phyloP scores from a whole-genome alignment of 106 monocot genomes.

The Dioscorea zingiberensis region DNA sequence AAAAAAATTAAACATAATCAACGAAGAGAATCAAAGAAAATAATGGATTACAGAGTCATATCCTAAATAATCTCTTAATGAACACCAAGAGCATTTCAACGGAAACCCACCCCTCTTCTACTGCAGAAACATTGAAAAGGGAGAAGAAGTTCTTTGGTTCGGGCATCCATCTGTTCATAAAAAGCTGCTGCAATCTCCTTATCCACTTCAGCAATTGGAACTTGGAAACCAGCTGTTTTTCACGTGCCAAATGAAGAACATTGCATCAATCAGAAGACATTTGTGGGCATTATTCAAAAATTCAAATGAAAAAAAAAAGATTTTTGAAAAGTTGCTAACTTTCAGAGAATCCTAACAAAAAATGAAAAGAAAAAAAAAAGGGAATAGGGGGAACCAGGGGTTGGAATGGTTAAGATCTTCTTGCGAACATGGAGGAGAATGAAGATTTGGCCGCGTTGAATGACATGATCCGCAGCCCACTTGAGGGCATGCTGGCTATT shows the following conservation, averaged over 20 bases:
- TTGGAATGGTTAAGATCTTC: constrained; percentile 29
- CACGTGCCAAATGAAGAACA: background rate
- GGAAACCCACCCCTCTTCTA: constrained; percentile 39
- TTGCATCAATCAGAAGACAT: background rate
- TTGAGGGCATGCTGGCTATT: constrained; percentile 72
- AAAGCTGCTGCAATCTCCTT: constrained; percentile 35
- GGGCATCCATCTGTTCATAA: constrained; percentile 32
- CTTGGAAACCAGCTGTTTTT: constrained; percentile 28
- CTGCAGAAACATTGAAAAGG: constrained; percentile 78
- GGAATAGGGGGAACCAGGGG: constrained; percentile 11
- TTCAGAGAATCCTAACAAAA: background rate
- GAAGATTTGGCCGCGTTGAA: constrained; percentile 34
- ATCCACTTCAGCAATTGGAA: constrained; percentile 34
- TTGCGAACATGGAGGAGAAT: constrained; percentile 51
- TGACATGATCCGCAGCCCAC: constrained; percentile 61
- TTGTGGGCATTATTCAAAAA: background rate
- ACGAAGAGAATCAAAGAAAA: background rate
- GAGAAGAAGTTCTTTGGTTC: constrained; percentile 55
- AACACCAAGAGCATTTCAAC: background rate
- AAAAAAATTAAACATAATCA: background rate
- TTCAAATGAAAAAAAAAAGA: background rate
- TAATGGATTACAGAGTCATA: background rate
- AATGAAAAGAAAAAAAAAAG: background rate
- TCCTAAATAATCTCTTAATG: background rate
- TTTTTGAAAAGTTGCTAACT: background rate